Percentiles rank a stretch among this genome's conserved stretches.
Conservation (phyloP, 2,329 filamentous ascomycete genomes). For the Colletotrichum tropicale region DNA sequence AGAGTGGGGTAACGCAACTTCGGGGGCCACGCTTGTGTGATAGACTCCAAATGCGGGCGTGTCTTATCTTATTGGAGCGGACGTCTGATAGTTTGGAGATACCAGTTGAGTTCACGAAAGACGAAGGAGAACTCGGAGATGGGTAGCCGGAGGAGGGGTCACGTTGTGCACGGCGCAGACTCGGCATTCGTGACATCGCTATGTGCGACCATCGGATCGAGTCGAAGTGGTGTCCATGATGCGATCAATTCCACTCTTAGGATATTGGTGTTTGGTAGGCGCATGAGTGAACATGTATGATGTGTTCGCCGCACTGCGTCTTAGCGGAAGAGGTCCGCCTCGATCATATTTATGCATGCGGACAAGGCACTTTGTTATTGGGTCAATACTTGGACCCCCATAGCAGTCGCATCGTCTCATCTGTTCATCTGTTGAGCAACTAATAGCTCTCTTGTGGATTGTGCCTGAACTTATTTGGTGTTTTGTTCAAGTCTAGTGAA, state of each 20-base stretch:
- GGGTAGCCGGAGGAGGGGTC: neutral
- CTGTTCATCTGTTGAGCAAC: neutral
- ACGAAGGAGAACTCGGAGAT: neutral
- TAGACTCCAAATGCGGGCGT: neutral
- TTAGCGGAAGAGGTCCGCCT: neutral
- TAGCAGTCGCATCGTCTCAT: neutral
- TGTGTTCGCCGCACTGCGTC: neutral
- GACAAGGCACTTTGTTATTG: neutral
- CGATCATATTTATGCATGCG: neutral
- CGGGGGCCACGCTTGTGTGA: neutral
- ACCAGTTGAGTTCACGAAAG: neutral
- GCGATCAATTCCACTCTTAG: neutral
- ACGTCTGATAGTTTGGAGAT: neutral
- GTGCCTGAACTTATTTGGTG: neutral
- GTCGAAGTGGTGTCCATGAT: neutral
- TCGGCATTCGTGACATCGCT: neutral
- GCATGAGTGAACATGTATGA: neutral
- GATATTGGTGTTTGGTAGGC: neutral
- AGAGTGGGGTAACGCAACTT: slow-evolving; percentile 2
- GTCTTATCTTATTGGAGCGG: neutral
- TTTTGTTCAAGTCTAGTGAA: neutral
- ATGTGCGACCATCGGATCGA: neutral
- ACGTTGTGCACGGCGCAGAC: neutral
- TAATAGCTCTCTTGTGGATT: neutral
- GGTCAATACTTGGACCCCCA: neutral